Base-by-base conservation (phyloP, 345 rosid genomes). In the Alliaria petiolata region DNA sequence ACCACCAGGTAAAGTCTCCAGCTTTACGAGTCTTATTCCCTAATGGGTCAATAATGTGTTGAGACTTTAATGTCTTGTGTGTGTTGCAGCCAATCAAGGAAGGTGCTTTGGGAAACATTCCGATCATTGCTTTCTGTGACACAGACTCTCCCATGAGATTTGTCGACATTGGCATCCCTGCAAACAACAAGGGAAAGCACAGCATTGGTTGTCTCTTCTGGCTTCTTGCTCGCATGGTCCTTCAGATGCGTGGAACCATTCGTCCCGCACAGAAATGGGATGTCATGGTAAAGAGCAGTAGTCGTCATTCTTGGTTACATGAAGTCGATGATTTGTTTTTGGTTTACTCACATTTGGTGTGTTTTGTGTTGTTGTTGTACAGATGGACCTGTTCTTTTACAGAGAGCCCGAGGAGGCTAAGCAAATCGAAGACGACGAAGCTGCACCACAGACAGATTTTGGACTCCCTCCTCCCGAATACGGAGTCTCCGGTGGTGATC, bases 131-230 rank as follows among this genome's bases (percentile, higher is more conserved):
- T 35, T 91, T 87, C 53, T 86, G 93, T 54, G 93, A 87, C 70
- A 87, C 96, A 0, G 96, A 87, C 57, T 91, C 96, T 2, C 96
- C 97, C 1, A 85, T 91, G 93, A 52, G 83, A 0, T 91, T 74
- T 69, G 91, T 91, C 6, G 97, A 89, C 63, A 82, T 89, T 60
- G 91, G 93, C 3, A 91, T 91, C 68, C 97, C 91, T 3, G 86
- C 96, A 16, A 91, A 89, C 46, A 91, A 91, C 82, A 91, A 89
- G 69, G 96, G 90, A 30, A 89, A 91, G 65, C 93, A 91, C 80
- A 84, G 84, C 80, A 89, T 87, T 64, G 95, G 95, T 1, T 91
- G 95, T 38, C 80, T 88, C 20, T 91, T 91, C 67, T 88, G 92
- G 97, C 77, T 91, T 39, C 75, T 91, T 70, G 91, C 93, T 13